Evolutionary conservation across 768 basidiomycete species (phyloP).

Genomic region (Tulasnella sp.): DNA sequence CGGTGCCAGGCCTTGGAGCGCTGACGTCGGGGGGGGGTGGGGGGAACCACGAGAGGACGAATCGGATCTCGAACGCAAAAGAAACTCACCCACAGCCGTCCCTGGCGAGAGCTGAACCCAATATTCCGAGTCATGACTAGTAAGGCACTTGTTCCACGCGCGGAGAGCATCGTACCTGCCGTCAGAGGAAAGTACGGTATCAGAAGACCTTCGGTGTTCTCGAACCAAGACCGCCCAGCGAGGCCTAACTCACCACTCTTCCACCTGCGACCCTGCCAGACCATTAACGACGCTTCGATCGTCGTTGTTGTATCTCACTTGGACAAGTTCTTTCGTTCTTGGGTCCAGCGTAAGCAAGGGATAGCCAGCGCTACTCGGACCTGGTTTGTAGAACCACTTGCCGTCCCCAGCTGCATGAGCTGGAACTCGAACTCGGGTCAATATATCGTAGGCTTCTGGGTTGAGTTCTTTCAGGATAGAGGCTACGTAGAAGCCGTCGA

Average conservation of each 20-base stretch:
- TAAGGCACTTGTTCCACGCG: slow-evolving; percentile 70
- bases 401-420: slow-evolving; percentile 86
- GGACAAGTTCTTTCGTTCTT: slow-evolving; percentile 56
- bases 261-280: slow-evolving; percentile 57
- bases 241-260: slow-evolving; percentile 56
- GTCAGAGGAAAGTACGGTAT: not conserved
- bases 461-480: slow-evolving; percentile 68
- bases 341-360: slow-evolving; percentile 70
- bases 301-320: slow-evolving; percentile 92
- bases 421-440: slow-evolving; percentile 66
- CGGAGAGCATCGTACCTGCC: slow-evolving; percentile 75
- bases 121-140: slow-evolving; percentile 78
- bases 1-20: slow-evolving; percentile 4
- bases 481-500: slow-evolving; percentile 93
- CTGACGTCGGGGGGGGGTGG: not conserved
- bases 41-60: not conserved
- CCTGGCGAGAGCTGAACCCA: slow-evolving; percentile 90
- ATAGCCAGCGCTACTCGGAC: slow-evolving; percentile 52
- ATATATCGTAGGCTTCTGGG: slow-evolving; percentile 63
- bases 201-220: not conserved
- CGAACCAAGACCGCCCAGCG: slow-evolving; percentile 12
- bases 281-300: slow-evolving; percentile 79
- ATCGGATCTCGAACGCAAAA: not conserved
- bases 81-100: slow-evolving; percentile 69
- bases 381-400: slow-evolving; percentile 36